A percentile compares a stretch with the other conserved stretches of the same genome.
Evolutionary conservation across 148 eudicot species (phyloP).

Genomic region (Polygonum aviculare): DNA sequence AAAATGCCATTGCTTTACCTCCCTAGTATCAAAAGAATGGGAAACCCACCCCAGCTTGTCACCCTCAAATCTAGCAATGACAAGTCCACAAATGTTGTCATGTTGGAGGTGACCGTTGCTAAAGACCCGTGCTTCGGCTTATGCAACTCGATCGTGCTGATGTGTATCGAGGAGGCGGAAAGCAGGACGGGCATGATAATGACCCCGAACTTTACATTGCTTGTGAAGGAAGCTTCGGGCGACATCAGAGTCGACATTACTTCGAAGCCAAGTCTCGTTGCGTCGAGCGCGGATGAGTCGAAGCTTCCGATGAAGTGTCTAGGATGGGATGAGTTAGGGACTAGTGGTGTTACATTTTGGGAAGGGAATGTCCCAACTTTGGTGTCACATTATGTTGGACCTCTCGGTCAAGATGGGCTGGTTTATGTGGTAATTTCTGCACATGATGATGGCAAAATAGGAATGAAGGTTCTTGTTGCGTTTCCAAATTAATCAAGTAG

Average conservation of each 20-base stretch:
- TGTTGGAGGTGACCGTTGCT: not conserved
- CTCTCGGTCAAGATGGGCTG: not conserved
- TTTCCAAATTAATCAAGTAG: not conserved
- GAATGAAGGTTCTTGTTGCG: conserved; percentile 6
- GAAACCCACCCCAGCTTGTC: not conserved
- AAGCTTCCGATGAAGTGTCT: not conserved
- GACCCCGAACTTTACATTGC: not conserved
- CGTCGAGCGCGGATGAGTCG: not conserved
- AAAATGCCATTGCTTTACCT: conserved; percentile 8
- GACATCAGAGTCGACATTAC: not conserved
- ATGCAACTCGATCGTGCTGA: not conserved
- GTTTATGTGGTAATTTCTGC: not conserved
- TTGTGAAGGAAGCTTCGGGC: not conserved
- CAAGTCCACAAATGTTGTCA: conserved; percentile 5
- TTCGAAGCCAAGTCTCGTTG: not conserved
- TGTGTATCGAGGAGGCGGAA: not conserved
- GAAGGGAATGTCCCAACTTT: conserved; percentile 5
- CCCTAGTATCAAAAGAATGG: conserved; percentile 7
- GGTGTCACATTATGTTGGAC: conserved; percentile 7
- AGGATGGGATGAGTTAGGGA: conserved; percentile 3
- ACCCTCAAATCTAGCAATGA: not conserved
- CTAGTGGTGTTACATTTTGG: not conserved
- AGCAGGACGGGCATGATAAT: not conserved
- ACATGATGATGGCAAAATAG: not conserved
- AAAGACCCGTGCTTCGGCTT: not conserved